Evolutionary conservation across 1,284 basidiomycete species (phyloP), one percentile per base, ranked within the genome.

Genomic region (Fistulina hepatica): DNA sequence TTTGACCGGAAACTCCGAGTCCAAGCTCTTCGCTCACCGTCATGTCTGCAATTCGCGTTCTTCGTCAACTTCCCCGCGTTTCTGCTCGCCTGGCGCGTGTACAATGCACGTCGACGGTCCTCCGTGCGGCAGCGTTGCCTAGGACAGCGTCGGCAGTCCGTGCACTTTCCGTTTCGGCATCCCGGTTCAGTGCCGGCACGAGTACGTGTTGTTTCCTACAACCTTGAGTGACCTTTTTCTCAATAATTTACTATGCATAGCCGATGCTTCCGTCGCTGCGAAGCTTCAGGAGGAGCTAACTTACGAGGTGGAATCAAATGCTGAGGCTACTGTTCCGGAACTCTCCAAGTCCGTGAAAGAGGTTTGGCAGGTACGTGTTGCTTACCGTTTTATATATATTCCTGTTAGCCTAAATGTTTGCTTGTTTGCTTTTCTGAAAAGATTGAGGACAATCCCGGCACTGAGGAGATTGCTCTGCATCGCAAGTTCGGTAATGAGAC

Each of bases 401-500:
- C 25, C 21, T 24, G 26, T 15, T 36, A 35, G 26, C 10, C n/a
- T 27, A 45, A 10, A 26, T 33, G 28, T 6, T 20, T 21, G 39
- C 20, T 3, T 44, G 23, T 33, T 26, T 35, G 13, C 28, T n/a
- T n/a, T n/a, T n/a, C n/a, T n/a, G 16, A n/a, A 12, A 41, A 90
- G 75, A 73, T 97, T 49, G 66, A 76, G 46, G 89, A 95, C 55
- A 58, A 59, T 21, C 49, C 65, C 6, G 86, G 82, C 22, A 72
- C 76, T 33, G 93, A 97, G 58, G 93, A 97, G 57, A 76, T 97
- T 24, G 64, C 72, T 15, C 61, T 98, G 22, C 68, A 65, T 21
- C 77, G 93, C 45, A 80, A 79, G 49, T 97, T 92, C 56, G 93
- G 91, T 46, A 91, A 90, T 54, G 93, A 98, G 64, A 73, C 65